Evolutionary conservation across 139 green algal species (phyloP), one percentile per base, ranked within the genome.

Genomic region (Desmodesmus armatus): DNA sequence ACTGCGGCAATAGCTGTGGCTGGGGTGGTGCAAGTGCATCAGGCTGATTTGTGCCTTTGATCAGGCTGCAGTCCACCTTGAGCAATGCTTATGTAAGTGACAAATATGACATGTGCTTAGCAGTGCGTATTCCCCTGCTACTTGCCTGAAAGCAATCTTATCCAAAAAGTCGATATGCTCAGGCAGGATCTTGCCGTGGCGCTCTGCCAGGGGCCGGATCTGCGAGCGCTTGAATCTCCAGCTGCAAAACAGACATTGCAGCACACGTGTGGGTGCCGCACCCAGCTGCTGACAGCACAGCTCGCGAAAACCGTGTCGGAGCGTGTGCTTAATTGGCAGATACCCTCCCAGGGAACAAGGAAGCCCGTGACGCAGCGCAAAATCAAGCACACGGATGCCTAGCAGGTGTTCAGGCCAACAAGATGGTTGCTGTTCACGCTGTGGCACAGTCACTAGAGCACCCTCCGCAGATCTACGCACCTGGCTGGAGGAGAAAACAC

Each of bases 131-230:
- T n/a, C n/a, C n/a, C n/a, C n/a, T n/a, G n/a, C n/a, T n/a, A n/a
- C n/a, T n/a, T n/a, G n/a, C 47, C 39, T 97, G 82, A 47, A 84
- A 4, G 78, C 78, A 51, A 99, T 96, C 82, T 97, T 98, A 66
- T 96, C 87, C 85, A 99, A 96, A 49, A 99, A 99, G 3, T 94
- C 89, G 81, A 98, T 96, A 11, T 75, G 80, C 87, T 95, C 88
- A 21, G 78, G 78, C 3, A 74, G 43, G 3, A 76, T 84, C 11
- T 44, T 47, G 11, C 78, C 78, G 27, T 76, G 31, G 40, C 49
- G 49, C 62, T 84, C 78, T 3, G 60, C 66, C 29, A 84, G 41
- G 0, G 60, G 78, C 25, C 78, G 40, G 25, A 84, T 43, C 6
- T 2, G 3, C 13, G 35, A 47, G n/a, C 78, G 41, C 15, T 60